These are phyloP conservation scores for Achaetomium macrosporum DNA, from an alignment of 2,329 filamentous ascomycete species.

Conservation along the genomic window DNA sequence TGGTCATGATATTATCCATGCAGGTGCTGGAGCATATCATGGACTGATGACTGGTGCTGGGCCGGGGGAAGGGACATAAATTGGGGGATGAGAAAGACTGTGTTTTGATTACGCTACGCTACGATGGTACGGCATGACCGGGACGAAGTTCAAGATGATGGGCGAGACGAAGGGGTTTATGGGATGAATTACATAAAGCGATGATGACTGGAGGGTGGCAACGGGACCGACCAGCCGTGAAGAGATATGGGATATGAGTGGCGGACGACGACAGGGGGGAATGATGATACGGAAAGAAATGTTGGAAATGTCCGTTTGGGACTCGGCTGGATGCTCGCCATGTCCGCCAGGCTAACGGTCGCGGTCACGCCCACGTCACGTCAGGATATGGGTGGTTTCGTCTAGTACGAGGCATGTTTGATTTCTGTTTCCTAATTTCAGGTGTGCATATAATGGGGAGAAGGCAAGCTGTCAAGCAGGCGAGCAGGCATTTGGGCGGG, in stretches of 20 bases:
- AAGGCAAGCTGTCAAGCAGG: not conserved
- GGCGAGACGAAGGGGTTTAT: not conserved
- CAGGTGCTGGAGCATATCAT: slow-evolving; percentile 63
- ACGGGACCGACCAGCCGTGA: too few species aligned
- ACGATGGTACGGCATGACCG: not conserved
- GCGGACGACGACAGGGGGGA: too few species aligned
- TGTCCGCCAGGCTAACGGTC: not conserved
- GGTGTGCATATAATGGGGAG: slow-evolving; percentile 11
- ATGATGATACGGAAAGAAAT: too few species aligned
- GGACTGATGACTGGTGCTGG: slow-evolving; percentile 25
- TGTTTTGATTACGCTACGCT: not conserved
- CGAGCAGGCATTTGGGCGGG: not conserved
- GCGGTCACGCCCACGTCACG: not conserved
- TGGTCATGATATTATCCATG: slow-evolving; percentile 96
- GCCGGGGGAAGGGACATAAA: not conserved
- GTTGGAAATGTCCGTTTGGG: not conserved
- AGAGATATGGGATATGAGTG: too few species aligned
- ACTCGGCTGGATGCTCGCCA: not conserved
- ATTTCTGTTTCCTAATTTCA: not conserved
- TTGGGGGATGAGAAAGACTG: not conserved
- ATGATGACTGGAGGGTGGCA: not conserved
- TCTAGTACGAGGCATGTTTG: not conserved
- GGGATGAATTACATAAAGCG: not conserved
- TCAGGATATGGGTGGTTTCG: slow-evolving; percentile 1
- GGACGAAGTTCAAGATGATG: too few species aligned